Evolutionary conservation across 257 asterid genomes (phyloP), one percentile per base, ranked within the genome.

Genomic region (Craterostigma plantagineum): DNA sequence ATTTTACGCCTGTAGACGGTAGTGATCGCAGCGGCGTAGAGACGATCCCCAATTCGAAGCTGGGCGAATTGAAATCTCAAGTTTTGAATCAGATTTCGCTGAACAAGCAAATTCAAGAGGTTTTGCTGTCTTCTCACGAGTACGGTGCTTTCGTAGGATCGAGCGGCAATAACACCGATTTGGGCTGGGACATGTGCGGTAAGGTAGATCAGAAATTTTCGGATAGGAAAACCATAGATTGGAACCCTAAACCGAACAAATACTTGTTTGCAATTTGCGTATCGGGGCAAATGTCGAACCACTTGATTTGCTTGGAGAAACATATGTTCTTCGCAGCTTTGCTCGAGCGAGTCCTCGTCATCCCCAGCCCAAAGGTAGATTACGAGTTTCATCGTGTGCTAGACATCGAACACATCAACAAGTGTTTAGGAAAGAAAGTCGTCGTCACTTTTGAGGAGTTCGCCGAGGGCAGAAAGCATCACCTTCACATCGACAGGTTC

Each of bases 261-360:
- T 80, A 72, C 50, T 66, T 90, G 70, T 71, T 90, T 52, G 94
- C 94, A 0, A 66, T 90, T 36, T 90, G 99, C 39, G 73, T 64
- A 12, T 90, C 96, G 1, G 94, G 99, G 9, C 99, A 90, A 64
- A 83, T 90, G 94, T 90, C 96, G 1, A 90, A 90, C 59, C 99
- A 73, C 65, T 67, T 90, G 79, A 80, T 83, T 56, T 90, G 99
- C 63, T 62, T 90, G 52, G 99, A 83, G 75, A 90, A 79, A 70
- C 99, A 83, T 47, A 79, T 79, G 94, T 72, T 83, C 55, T 90
- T 90, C 34, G 99, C 99, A 0, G 92, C 99, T 18, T 33, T 75
- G 67, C 74, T 90, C 48, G 69, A 71, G 41, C 73, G 99, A 16
- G 37, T 79, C 14, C 58, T 90, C 70, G 92, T 90, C 35, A 75